Percentiles rank a stretch among this genome's conserved stretches.
These are phyloP conservation scores for Plantago lanceolata DNA, from an alignment of 305 asterid species.

Conservation along the genomic window DNA sequence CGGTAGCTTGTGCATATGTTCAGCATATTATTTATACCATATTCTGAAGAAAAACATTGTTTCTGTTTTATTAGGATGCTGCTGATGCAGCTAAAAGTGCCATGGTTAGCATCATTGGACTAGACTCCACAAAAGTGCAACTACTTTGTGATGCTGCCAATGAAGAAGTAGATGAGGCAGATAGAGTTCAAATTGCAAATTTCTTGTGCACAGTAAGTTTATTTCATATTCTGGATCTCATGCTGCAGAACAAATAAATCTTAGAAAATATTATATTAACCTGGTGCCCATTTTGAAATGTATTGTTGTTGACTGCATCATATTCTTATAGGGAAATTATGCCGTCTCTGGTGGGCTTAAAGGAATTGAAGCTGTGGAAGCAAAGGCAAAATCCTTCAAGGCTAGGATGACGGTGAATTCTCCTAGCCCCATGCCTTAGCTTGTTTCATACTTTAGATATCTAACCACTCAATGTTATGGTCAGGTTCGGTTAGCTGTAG, in stretches of 20 bases:
- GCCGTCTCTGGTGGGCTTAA: constrained; percentile 96
- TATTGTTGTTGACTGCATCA: constrained; percentile 8
- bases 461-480: constrained; percentile 12
- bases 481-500: constrained; percentile 90
- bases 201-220: constrained; percentile 84
- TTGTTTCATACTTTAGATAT: constrained; percentile 2
- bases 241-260: no score
- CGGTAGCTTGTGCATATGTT: constrained; percentile 14
- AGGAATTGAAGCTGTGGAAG: constrained; percentile 96
- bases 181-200: constrained; percentile 92
- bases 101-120: constrained; percentile 94
- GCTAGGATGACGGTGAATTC: constrained; percentile 84
- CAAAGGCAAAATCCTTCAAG: constrained; percentile 93
- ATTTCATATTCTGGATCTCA: neutral
- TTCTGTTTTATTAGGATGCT: constrained; percentile 57
- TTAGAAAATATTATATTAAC: neutral
- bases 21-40: constrained; percentile 6
- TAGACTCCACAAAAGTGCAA: constrained; percentile 91
- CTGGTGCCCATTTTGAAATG: constrained; percentile 12
- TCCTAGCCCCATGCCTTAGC: constrained; percentile 7
- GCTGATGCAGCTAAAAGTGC: constrained; percentile 94
- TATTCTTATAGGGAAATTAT: constrained; percentile 69
- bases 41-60: constrained; percentile 2
- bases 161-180: constrained; percentile 81
- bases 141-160: constrained; percentile 95